Evolutionary conservation across 345 rosid genomes (phyloP).

Genomic region (Microthlaspi erraticum): DNA sequence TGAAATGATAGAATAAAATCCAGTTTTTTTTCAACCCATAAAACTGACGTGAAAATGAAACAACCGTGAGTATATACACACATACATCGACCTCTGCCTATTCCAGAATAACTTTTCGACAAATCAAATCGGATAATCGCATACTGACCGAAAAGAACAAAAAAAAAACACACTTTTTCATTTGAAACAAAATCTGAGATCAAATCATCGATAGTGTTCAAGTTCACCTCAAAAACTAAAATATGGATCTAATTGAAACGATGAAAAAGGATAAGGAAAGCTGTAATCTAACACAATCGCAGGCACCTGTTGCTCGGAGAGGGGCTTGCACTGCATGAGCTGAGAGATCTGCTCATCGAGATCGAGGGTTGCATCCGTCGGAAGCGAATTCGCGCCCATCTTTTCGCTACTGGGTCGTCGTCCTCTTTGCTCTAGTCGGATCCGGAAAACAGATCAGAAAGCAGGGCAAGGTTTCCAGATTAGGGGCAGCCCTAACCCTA

Average conservation of each 20-base stretch:
- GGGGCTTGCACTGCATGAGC: slow-evolving; percentile 94
- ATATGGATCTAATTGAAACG: slow-evolving; percentile 7
- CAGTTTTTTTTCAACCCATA: not conserved
- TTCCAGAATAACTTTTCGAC: slow-evolving; percentile 5
- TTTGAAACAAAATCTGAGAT: slow-evolving; percentile 31
- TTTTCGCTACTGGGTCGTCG: slow-evolving; percentile 22
- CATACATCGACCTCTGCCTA: slow-evolving; percentile 14
- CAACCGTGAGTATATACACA: slow-evolving; percentile 11
- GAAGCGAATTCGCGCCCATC: slow-evolving; percentile 74
- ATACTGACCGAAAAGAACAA: not conserved
- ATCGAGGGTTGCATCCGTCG: slow-evolving; percentile 64
- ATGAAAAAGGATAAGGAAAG: not conserved
- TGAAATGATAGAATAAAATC: not conserved
- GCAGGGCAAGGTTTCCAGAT: slow-evolving; percentile 46
- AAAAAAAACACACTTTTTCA: not conserved
- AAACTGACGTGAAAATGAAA: slow-evolving; percentile 20
- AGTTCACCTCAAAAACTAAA: not conserved
- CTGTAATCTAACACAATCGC: not conserved
- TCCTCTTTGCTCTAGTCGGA: slow-evolving; percentile 24
- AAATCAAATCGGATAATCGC: slow-evolving; percentile 15
- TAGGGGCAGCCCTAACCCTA: slow-evolving; percentile 69
- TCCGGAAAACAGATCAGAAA: slow-evolving; percentile 36
- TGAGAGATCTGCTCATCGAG: slow-evolving; percentile 87
- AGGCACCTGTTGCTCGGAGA: slow-evolving; percentile 77
- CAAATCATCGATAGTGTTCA: slow-evolving; percentile 20